Evolutionary conservation across 768 basidiomycete species (phyloP), one percentile per base, ranked within the genome.

Genomic region (Trametes elegans): DNA sequence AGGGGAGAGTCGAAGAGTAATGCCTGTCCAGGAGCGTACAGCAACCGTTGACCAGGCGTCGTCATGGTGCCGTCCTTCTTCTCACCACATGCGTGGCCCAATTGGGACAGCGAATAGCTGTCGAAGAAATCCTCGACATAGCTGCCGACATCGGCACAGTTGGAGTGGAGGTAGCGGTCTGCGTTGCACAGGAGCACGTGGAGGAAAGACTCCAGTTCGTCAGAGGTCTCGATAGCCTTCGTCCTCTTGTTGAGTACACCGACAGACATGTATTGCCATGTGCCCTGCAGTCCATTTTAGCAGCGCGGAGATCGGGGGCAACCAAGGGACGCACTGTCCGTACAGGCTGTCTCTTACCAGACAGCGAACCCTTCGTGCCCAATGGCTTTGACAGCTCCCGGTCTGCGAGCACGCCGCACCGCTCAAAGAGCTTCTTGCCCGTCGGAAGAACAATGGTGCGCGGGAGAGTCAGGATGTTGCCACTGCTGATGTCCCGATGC

Each of bases 201-300:
- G n/a, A 59, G 32, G 29, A 62, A 57, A 1, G 61, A 57, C 28
- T 62, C 61, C 5, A 62, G 45, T 19, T 62, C 62, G 31, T 62
- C 62, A 5, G 47, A 40, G 5, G 57, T 49, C 26, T 52, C 42
- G 16, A 54, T 42, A 2, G 34, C 21, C 23, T 51, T 42, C 0
- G 39, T 14, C 11, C 29, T 7, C 10, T 21, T 8, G 9, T 11
- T 9, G 7, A 59, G 41, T 9, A 49, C 46, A 0, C 19, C 32
- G 7, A 53, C 57, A 0, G 55, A 53, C 52, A 54, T 50, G 49
- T 45, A 62, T 45, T 59, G 61, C 61, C 58, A 59, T 18, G 61
- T 62, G 1, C 61, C 58, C 61, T 62, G n/a, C 6, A 11, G n/a
- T n/a, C n/a, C n/a, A n/a, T n/a, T n/a, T n/a, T n/a, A n/a, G n/a